phyloP scores from a whole-genome alignment of 2,329 filamentous ascomycete species.

The Sphaerulina musiva region DNA sequence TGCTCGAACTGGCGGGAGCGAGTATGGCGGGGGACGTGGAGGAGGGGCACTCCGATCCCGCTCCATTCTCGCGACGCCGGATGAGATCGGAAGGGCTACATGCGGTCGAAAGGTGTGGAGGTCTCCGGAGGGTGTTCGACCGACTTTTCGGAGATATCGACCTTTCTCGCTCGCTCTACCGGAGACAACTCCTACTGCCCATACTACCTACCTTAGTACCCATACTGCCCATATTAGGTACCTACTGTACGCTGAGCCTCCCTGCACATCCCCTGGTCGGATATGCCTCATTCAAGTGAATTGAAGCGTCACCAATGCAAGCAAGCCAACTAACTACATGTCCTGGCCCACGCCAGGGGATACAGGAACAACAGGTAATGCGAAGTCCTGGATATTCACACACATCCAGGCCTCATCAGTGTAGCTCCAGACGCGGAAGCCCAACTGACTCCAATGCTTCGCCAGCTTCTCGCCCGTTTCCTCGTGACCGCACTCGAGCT shows the following conservation, averaged over 20 bases:
- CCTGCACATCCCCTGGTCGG: too few relatives aligned
- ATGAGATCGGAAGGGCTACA: background rate
- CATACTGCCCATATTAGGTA: too few relatives aligned
- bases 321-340: background rate
- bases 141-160: background rate
- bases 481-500: background rate
- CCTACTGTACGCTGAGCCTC: too few relatives aligned
- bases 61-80: slow-evolving; percentile 1
- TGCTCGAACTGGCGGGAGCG: background rate
- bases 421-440: slow-evolving; percentile 21
- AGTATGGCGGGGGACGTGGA: slow-evolving; percentile 6
- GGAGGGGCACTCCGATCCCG: slow-evolving; percentile 4
- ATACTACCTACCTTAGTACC: too few relatives aligned
- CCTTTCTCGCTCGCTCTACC: too few relatives aligned
- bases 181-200: too few relatives aligned
- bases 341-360: background rate
- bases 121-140: background rate
- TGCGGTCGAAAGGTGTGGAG: background rate
- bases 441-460: slow-evolving; percentile 18
- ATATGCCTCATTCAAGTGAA: too few relatives aligned
- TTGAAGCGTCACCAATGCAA: too few relatives aligned
- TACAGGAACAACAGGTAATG: too few relatives aligned
- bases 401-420: slow-evolving; percentile 21
- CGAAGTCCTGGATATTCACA: slow-evolving; percentile 6
- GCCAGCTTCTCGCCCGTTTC: slow-evolving; percentile 17